A percentile compares a stretch with the other conserved stretches of the same genome.
Evolutionary conservation across 2,329 filamentous ascomycete species (phyloP).

Genomic region (Juglanconis sp.): DNA sequence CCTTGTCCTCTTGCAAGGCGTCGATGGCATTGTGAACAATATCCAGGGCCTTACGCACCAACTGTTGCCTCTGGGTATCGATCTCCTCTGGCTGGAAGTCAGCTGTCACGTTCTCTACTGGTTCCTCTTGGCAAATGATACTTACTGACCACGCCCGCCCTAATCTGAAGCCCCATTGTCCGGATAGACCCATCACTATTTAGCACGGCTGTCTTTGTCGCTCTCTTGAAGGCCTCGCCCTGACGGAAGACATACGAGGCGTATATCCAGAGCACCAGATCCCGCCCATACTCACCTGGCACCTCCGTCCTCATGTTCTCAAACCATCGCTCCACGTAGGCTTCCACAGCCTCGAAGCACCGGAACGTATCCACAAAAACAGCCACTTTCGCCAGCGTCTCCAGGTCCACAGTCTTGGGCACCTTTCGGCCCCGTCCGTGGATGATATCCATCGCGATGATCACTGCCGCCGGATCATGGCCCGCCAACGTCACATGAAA

Average conservation of each 20-base stretch:
- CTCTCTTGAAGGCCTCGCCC: slow-evolving; percentile 25
- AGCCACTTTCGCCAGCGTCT: slow-evolving; percentile 42
- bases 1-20: slow-evolving; percentile 17
- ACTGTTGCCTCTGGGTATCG: slow-evolving; percentile 26
- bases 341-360: slow-evolving; percentile 39
- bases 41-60: slow-evolving; percentile 22
- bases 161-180: slow-evolving; percentile 27
- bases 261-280: slow-evolving; percentile 30
- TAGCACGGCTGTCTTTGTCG: slow-evolving; percentile 24
- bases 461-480: slow-evolving; percentile 36
- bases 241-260: slow-evolving; percentile 29
- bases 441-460: slow-evolving; percentile 42
- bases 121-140: neutral
- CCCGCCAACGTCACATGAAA: slow-evolving; percentile 28
- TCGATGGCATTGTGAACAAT: slow-evolving; percentile 24
- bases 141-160: slow-evolving; percentile 28
- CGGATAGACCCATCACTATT: slow-evolving; percentile 25
- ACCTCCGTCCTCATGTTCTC: slow-evolving; percentile 18
- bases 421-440: slow-evolving; percentile 40
- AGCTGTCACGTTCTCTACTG: neutral
- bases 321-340: slow-evolving; percentile 41
- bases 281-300: slow-evolving; percentile 19
- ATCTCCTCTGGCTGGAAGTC: slow-evolving; percentile 22
- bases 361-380: slow-evolving; percentile 41
- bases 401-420: slow-evolving; percentile 33